Percentiles rank a stretch among this genome's conserved stretches.
phyloP scores from a whole-genome alignment of 1,284 basidiomycete species.

The Lentinula novae-zelandiae region DNA sequence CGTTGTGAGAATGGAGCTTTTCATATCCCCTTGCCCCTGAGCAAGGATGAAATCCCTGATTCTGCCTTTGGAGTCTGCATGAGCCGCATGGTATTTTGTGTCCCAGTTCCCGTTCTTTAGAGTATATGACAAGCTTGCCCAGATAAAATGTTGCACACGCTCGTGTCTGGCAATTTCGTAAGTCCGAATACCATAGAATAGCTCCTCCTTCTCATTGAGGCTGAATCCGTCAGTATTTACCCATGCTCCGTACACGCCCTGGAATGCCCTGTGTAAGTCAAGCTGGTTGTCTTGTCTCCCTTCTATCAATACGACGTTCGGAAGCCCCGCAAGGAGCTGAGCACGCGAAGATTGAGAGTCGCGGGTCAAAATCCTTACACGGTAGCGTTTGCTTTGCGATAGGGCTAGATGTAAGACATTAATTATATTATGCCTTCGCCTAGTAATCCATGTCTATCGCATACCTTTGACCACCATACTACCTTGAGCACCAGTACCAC shows the following conservation, averaged over 20 bases:
- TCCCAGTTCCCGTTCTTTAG: not conserved
- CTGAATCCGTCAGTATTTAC: not conserved
- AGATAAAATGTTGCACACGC: not conserved
- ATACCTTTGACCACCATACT: not conserved
- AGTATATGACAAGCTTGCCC: not conserved
- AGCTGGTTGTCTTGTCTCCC: not conserved
- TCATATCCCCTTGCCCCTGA: not conserved
- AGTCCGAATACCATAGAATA: not conserved
- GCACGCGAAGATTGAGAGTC: not conserved
- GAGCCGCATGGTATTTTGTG: not conserved
- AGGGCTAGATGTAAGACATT: not conserved
- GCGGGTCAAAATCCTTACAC: not conserved
- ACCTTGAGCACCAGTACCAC: not conserved
- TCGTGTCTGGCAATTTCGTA: conserved; percentile 1
- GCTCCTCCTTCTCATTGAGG: not conserved
- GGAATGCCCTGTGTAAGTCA: not conserved
- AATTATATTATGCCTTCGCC: not conserved
- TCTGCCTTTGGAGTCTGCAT: not conserved
- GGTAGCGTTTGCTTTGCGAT: not conserved
- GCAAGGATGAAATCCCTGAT: not conserved
- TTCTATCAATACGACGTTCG: not conserved
- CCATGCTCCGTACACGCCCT: not conserved
- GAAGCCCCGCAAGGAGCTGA: not conserved
- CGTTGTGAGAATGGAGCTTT: not conserved
- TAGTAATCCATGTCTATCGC: not conserved